A percentile compares a stretch with the other conserved stretches of the same genome.
phyloP scores from a whole-genome alignment of 2,329 filamentous ascomycete genomes.

The Ophiostoma angusticollis region DNA sequence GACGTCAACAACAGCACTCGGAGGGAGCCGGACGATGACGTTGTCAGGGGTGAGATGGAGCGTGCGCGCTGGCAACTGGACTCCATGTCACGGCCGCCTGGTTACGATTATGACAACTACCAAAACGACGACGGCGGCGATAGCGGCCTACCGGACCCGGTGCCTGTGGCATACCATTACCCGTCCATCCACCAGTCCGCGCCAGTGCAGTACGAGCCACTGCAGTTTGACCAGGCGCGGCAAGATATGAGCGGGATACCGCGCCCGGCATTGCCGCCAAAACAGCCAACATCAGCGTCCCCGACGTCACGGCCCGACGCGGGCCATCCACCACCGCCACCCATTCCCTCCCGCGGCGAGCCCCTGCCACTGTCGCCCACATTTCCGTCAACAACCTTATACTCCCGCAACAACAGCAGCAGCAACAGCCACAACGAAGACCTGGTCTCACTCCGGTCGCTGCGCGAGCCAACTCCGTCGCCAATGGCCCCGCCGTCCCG shows the following conservation, averaged over 20 bases:
- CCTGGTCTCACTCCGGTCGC: conserved; percentile 1
- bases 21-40: conserved; percentile 22
- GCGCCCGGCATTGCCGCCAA: conserved; percentile 25
- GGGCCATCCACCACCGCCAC: not conserved
- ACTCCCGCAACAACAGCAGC: too few relatives aligned
- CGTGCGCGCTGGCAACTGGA: conserved; percentile 36
- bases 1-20: not conserved
- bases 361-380: not conserved
- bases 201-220: conserved; percentile 32
- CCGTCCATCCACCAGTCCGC: conserved; percentile 42
- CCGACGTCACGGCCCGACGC: not conserved
- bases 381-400: too few relatives aligned
- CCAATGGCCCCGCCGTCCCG: conserved; percentile 1
- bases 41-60: conserved; percentile 33
- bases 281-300: conserved; percentile 16
- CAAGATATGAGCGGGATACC: conserved; percentile 15
- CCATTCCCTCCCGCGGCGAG: conserved; percentile 3
- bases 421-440: conserved; percentile 3
- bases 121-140: conserved; percentile 17
- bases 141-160: conserved; percentile 14
- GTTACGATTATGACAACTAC: conserved; percentile 18
- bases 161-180: conserved; percentile 34
- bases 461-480: not conserved
- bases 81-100: conserved; percentile 13
- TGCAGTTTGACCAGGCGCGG: conserved; percentile 19